Evolutionary conservation across 768 basidiomycete genomes (phyloP).

Genomic region (Crepidotus variabilis): DNA sequence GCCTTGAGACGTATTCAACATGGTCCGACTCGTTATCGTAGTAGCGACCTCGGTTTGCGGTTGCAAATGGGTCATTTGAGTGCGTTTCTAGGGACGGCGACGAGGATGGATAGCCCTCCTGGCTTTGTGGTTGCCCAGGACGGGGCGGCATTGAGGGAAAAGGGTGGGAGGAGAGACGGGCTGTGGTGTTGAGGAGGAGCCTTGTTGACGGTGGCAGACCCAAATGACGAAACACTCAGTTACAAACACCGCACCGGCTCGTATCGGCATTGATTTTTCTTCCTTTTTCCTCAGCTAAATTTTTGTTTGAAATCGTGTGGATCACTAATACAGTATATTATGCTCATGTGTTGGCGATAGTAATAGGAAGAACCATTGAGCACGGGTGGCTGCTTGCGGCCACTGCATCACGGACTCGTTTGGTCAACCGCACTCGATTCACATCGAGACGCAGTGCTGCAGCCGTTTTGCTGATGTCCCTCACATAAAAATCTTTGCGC

Average conservation of each 20-base stretch:
- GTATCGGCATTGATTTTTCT: not conserved
- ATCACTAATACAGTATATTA: too few species aligned
- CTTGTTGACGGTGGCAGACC: not conserved
- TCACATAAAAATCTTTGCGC: too few species aligned
- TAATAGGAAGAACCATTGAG: too few species aligned
- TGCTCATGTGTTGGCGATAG: too few species aligned
- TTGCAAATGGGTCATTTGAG: conserved; percentile 63
- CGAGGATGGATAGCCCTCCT: conserved; percentile 63
- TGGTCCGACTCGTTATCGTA: conserved; percentile 78
- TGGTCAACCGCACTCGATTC: too few species aligned
- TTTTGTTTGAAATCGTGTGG: not conserved
- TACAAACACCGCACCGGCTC: not conserved
- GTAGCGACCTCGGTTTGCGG: conserved; percentile 42
- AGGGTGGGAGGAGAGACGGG: conserved; percentile 15
- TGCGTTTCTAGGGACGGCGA: conserved; percentile 60
- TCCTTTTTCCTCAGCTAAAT: not conserved
- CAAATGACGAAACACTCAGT: not conserved
- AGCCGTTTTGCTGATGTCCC: too few species aligned
- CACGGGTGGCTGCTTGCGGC: too few species aligned
- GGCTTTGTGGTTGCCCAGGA: conserved; percentile 45
- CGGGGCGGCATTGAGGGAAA: conserved; percentile 48
- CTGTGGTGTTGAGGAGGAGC: conserved; percentile 14
- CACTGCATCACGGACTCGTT: too few species aligned
- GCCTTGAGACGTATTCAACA: conserved; percentile 55
- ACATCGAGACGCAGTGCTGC: too few species aligned